phyloP scores from a whole-genome alignment of 192 early-diverging fungal genomes.

The Gryganskiella cystojenkinii region DNA sequence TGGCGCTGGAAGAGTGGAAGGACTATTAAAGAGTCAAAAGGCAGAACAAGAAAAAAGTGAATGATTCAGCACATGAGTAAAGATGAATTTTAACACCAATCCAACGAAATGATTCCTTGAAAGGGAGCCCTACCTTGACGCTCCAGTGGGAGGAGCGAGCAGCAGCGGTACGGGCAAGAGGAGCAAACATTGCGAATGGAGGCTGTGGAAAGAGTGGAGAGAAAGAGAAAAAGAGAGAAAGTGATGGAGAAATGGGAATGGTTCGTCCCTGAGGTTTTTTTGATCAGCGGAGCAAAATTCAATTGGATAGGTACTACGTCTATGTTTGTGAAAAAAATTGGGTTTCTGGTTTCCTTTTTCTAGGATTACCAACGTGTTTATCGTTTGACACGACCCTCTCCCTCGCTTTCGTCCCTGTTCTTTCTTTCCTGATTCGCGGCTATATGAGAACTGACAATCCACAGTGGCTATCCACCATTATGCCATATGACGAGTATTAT shows the following conservation, averaged over 20 bases:
- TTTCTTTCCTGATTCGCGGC: too few relatives aligned
- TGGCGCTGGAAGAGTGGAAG: constrained; percentile 39
- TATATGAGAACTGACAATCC: too few relatives aligned
- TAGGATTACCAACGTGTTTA: too few relatives aligned
- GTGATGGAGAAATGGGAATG: neutral
- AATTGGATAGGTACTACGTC: too few relatives aligned
- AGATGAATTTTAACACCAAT: neutral
- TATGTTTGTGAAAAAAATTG: too few relatives aligned
- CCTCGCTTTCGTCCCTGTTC: too few relatives aligned
- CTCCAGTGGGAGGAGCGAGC: constrained; percentile 48
- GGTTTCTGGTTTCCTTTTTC: too few relatives aligned
- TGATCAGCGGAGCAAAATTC: neutral
- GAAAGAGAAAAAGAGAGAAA: neutral
- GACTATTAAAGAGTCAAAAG: constrained; percentile 22
- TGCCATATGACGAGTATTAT: neutral
- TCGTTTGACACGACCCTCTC: too few relatives aligned
- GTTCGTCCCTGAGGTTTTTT: neutral
- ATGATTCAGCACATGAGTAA: too few relatives aligned
- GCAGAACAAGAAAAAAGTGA: too few relatives aligned
- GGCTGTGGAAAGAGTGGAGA: constrained; percentile 1
- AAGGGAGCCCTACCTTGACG: constrained; percentile 25
- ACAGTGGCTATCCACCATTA: too few relatives aligned
- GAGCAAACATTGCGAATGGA: constrained; percentile 36
- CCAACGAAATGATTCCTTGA: neutral
- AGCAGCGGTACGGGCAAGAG: constrained; percentile 36